phyloP scores from a whole-genome alignment of 768 basidiomycete species.

The Zangia roseola region DNA sequence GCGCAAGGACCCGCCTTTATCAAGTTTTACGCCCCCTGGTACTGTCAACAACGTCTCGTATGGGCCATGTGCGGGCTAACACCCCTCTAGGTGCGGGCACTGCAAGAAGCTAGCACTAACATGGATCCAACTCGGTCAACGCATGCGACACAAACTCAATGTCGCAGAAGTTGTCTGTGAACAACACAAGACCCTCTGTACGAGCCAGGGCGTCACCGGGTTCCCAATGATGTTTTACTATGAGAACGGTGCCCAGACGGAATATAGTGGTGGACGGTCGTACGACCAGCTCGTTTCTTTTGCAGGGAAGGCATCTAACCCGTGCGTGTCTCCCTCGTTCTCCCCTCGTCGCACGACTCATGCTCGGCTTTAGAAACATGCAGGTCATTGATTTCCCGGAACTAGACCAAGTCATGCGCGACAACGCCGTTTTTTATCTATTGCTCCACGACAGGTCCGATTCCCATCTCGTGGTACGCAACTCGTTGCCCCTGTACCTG shows the following conservation, averaged over 20 bases:
- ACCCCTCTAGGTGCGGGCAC: slow-evolving; percentile 71
- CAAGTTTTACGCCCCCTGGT: slow-evolving; percentile 93
- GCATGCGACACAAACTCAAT: slow-evolving; percentile 68
- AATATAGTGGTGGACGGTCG: slow-evolving; percentile 74
- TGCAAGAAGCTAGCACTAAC: slow-evolving; percentile 90
- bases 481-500: no score
- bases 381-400: slow-evolving; percentile 11
- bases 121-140: slow-evolving; percentile 73
- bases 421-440: slow-evolving; percentile 38
- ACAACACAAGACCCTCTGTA: slow-evolving; percentile 63
- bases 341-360: background rate
- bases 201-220: slow-evolving; percentile 61
- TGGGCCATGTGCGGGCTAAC: background rate
- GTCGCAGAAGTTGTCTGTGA: slow-evolving; percentile 93
- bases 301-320: slow-evolving; percentile 68
- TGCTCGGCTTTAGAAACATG: slow-evolving; percentile 16
- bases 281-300: slow-evolving; percentile 72
- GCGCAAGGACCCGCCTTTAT: slow-evolving; percentile 54
- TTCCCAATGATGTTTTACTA: slow-evolving; percentile 85
- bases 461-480: slow-evolving; percentile 32
- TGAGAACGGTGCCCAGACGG: slow-evolving; percentile 55
- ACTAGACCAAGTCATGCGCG: slow-evolving; percentile 9
- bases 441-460: slow-evolving; percentile 46
- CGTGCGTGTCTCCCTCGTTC: slow-evolving; percentile 45
- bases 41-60: slow-evolving; percentile 5